Base-by-base conservation (phyloP, 2,329 filamentous ascomycete species). In the Aureobasidium sp. region DNA sequence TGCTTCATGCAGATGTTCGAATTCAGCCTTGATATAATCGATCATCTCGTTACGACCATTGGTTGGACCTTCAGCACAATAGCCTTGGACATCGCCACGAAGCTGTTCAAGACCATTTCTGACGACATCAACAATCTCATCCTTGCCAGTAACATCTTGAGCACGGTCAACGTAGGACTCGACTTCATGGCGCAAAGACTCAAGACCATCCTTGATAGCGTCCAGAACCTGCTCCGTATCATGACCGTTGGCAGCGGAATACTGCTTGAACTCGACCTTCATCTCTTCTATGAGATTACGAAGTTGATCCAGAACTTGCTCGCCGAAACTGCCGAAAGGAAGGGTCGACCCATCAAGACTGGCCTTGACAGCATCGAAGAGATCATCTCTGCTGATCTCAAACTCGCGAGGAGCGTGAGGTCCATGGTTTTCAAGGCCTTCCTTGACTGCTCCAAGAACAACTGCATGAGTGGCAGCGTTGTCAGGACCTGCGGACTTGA, bases 221-320 rank as follows among this genome's bases (percentile, higher is more conserved):
- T 94, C 90, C 5, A 97, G 79, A 13, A 96, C 86, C 72, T 96
- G 90, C 72, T 96, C 91, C 0, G 91, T 93, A 70, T 94, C 90
- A 62, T 86, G 83, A 44, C 88, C 90, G 67, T 86, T 90, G 64
- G 88, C 87, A 3, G 89, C 85, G 25, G 90, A 87, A 67, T 91
- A 93, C 68, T 93, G 84, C 72, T 92, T 91, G 72, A 88, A 84
- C 67, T 87, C 84, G 5, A 77, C 76, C 62, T 83, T 84, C 78
- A 87, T 85, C 44, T 80, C 80, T 41, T 85, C 79, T 29, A 87
- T 75, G 39, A 87, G 74, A 34, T 81, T 78, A 60, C 85, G 81
- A 51, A 87, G 78, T 47, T 82, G 82, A 54, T 81, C 74, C 59
- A 86, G 72, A n/a, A 86, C 81, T 63, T 85, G 78, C 53, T 84